Evolutionary conservation across 169 alveolate species (phyloP).

Genomic region (Eimeria maxima): DNA sequence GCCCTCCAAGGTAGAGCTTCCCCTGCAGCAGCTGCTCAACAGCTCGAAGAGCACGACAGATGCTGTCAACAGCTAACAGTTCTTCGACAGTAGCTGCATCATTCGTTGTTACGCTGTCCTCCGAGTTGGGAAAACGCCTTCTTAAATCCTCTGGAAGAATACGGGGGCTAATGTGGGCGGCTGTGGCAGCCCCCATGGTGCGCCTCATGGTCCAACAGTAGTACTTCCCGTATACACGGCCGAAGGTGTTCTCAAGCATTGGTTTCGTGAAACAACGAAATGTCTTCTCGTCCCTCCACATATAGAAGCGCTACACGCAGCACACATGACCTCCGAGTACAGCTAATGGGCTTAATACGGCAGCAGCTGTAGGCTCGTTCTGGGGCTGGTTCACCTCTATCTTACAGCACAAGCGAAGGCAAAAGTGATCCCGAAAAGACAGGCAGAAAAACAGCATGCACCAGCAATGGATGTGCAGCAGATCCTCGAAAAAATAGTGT

Average conservation of each 20-base stretch:
- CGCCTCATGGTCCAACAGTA: slow-evolving; percentile 63
- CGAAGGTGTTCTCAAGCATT: slow-evolving; percentile 4
- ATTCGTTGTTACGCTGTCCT: background rate
- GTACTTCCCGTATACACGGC: slow-evolving; percentile 58
- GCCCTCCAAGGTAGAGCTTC: slow-evolving; percentile 20
- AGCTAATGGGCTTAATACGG: background rate
- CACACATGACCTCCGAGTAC: background rate
- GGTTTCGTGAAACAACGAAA: slow-evolving; percentile 44
- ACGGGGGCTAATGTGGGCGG: slow-evolving; percentile 34
- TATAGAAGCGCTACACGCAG: slow-evolving; percentile 53
- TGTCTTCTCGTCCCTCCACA: slow-evolving; percentile 48
- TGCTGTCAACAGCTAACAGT: slow-evolving; percentile 9
- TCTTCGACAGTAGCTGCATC: slow-evolving; percentile 8
- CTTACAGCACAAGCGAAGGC: background rate
- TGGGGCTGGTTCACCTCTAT: background rate
- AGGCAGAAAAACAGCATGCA: background rate
- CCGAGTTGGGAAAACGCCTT: background rate
- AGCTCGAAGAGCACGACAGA: slow-evolving; percentile 65
- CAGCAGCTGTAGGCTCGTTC: background rate
- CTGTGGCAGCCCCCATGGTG: background rate
- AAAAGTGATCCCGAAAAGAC: background rate
- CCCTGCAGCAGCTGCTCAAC: slow-evolving; percentile 76
- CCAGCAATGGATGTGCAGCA: background rate
- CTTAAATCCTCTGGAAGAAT: slow-evolving; percentile 16
- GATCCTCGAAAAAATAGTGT: background rate